A percentile compares a stretch with the other conserved stretches of the same genome.
Conservation (phyloP, 2,329 filamentous ascomycete species). For the Lizonia empirigonia region DNA sequence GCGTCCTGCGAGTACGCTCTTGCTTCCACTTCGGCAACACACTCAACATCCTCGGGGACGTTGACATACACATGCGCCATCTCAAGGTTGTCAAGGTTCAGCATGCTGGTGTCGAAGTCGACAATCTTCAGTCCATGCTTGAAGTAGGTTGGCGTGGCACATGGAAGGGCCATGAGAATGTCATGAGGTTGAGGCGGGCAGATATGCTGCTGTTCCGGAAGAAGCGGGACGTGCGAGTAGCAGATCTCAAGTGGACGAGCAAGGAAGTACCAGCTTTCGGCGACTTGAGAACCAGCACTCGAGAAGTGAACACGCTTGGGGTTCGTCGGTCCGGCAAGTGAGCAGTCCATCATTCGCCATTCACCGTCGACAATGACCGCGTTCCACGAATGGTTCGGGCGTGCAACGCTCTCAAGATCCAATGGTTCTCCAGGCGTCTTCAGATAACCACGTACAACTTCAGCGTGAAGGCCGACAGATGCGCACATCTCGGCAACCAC, state of each 20-base stretch:
- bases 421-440: conserved; percentile 79
- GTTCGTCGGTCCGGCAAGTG: conserved; percentile 87
- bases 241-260: conserved; percentile 84
- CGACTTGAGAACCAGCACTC: conserved; percentile 68
- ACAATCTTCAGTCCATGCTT: conserved; percentile 77
- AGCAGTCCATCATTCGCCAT: conserved; percentile 96
- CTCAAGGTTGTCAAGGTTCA: conserved; percentile 87
- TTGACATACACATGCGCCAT: conserved; percentile 88
- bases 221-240: conserved; percentile 92
- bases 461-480: conserved; percentile 84
- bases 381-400: conserved; percentile 98
- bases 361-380: conserved; percentile 89
- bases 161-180: conserved; percentile 82
- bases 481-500: conserved; percentile 92
- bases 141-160: conserved; percentile 87
- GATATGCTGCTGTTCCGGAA: conserved; percentile 88
- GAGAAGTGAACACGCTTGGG: conserved; percentile 80
- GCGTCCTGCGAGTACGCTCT: conserved; percentile 77
- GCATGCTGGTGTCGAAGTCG: conserved; percentile 87
- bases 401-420: conserved; percentile 81
- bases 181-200: conserved; percentile 87
- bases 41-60: conserved; percentile 87
- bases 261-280: conserved; percentile 95
- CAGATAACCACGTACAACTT: conserved; percentile 86
- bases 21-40: conserved; percentile 89